Evolutionary conservation across 805 yeast genomes (phyloP).

Genomic region (Cyberlindnera bimundalis): DNA sequence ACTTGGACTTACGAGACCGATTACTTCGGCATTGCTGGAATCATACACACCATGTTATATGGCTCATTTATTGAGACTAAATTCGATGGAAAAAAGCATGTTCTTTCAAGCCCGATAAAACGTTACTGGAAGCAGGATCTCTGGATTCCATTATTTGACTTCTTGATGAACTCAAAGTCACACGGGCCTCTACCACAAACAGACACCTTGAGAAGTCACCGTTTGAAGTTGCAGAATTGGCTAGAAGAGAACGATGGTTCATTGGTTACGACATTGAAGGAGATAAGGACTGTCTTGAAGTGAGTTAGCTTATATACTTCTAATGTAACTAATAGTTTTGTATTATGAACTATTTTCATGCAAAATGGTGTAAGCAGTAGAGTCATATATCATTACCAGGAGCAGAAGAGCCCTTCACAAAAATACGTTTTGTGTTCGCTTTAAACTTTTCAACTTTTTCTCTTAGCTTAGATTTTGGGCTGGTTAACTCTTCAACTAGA

Average conservation of each 20-base stretch:
- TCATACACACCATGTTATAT: slow-evolving; percentile 69
- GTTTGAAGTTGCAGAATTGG: slow-evolving; percentile 42
- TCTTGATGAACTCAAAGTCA: slow-evolving; percentile 56
- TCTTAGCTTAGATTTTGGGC: slow-evolving; percentile 15
- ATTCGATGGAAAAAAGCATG: slow-evolving; percentile 30
- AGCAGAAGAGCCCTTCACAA: not conserved
- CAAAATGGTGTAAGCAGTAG: too few species aligned
- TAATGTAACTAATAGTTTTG: not conserved
- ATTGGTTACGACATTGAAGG: slow-evolving; percentile 33
- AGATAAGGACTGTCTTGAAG: slow-evolving; percentile 34
- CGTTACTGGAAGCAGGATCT: slow-evolving; percentile 72
- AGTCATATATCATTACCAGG: too few species aligned
- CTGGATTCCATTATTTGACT: slow-evolving; percentile 67
- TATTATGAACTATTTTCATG: not conserved
- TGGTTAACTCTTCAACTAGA: slow-evolving; percentile 16
- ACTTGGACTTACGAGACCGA: slow-evolving; percentile 82
- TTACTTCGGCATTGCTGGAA: slow-evolving; percentile 76
- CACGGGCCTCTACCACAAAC: slow-evolving; percentile 40
- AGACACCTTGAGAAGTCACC: slow-evolving; percentile 31
- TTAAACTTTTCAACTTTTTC: slow-evolving; percentile 4
- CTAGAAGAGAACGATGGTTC: slow-evolving; percentile 23
- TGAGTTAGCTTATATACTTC: not conserved
- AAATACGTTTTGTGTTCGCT: not conserved
- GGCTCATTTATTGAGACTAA: slow-evolving; percentile 57
- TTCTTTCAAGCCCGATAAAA: slow-evolving; percentile 48